phyloP scores from a whole-genome alignment of 129 eudicot species.

The Flaveria robusta region DNA sequence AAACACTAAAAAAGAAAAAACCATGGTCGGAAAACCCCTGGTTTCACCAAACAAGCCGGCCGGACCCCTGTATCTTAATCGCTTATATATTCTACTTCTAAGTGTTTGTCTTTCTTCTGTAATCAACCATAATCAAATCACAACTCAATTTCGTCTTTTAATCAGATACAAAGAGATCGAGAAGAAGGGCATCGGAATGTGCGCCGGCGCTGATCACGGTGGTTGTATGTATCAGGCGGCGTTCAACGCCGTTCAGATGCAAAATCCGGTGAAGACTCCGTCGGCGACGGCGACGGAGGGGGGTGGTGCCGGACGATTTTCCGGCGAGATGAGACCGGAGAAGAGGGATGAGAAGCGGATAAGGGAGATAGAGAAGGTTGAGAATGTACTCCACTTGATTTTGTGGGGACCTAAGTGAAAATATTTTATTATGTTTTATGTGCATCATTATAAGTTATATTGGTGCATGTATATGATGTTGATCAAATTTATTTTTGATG shows the following conservation, averaged over 20 bases:
- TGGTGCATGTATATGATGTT: too few species aligned
- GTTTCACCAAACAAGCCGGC: slow-evolving; percentile 17
- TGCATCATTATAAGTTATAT: background rate
- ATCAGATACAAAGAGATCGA: too few species aligned
- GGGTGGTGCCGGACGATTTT: background rate
- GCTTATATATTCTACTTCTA: slow-evolving; percentile 9
- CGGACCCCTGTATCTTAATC: background rate
- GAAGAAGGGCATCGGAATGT: slow-evolving; percentile 1
- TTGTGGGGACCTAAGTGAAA: slow-evolving; percentile 40
- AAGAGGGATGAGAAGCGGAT: slow-evolving; percentile 28
- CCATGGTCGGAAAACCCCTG: slow-evolving; percentile 25
- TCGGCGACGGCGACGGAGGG: background rate
- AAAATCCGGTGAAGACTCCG: background rate
- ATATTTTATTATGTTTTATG: background rate
- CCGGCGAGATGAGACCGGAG: slow-evolving; percentile 22
- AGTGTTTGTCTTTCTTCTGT: background rate
- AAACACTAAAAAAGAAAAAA: background rate
- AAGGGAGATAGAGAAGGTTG: slow-evolving; percentile 30
- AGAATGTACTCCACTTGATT: slow-evolving; percentile 37
- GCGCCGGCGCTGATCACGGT: slow-evolving; percentile 24
- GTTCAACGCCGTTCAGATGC: slow-evolving; percentile 17
- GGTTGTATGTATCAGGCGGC: slow-evolving; percentile 26
- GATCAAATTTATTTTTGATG: too few species aligned
- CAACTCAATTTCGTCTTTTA: too few species aligned
- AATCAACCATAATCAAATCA: background rate